A percentile compares a stretch with the other conserved stretches of the same genome.
Evolutionary conservation across 1,284 basidiomycete species (phyloP).

Genomic region (Retiboletus flavoniger): DNA sequence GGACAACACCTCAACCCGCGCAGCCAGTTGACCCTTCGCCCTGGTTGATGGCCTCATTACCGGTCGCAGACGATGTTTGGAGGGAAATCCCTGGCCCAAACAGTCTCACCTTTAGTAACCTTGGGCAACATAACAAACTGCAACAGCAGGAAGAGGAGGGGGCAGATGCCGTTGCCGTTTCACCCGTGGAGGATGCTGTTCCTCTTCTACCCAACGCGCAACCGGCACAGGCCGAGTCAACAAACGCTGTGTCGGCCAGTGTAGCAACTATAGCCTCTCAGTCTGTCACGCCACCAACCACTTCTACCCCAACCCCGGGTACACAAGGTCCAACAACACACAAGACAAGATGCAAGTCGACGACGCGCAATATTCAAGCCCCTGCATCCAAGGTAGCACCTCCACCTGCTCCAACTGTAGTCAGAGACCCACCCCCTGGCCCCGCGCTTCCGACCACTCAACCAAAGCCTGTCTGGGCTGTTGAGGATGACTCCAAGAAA

Average conservation of each 20-base stretch:
- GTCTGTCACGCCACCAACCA: constrained; percentile 7
- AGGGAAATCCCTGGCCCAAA: constrained; percentile 42
- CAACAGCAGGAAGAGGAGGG: constrained; percentile 26
- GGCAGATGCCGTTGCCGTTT: constrained; percentile 7
- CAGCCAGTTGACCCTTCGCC: constrained; percentile 44
- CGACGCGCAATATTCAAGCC: constrained; percentile 25
- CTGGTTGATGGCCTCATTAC: constrained; percentile 52
- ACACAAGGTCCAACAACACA: constrained; percentile 12
- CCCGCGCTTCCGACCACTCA: constrained; percentile 30
- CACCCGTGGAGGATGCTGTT: constrained; percentile 15
- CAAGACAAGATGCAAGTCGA: constrained; percentile 35
- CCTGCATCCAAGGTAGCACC: constrained; percentile 26
- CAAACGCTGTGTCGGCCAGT: constrained; percentile 13
- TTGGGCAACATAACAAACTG: constrained; percentile 58
- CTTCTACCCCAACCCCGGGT: constrained; percentile 3
- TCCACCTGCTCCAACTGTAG: constrained; percentile 9
- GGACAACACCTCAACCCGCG: constrained; percentile 32
- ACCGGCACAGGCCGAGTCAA: constrained; percentile 15
- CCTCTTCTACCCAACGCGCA: constrained; percentile 9
- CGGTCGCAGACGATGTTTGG: constrained; percentile 47
- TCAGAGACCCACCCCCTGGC: constrained; percentile 29
- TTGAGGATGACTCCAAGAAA: constrained; percentile 64
- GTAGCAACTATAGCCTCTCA: constrained; percentile 9
- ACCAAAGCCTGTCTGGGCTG: constrained; percentile 58
- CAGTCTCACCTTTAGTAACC: constrained; percentile 54